Evolutionary conservation across 108 stramenopile genomes (phyloP), one percentile per base, ranked within the genome.

Genomic region (Cyclotella cryptica): DNA sequence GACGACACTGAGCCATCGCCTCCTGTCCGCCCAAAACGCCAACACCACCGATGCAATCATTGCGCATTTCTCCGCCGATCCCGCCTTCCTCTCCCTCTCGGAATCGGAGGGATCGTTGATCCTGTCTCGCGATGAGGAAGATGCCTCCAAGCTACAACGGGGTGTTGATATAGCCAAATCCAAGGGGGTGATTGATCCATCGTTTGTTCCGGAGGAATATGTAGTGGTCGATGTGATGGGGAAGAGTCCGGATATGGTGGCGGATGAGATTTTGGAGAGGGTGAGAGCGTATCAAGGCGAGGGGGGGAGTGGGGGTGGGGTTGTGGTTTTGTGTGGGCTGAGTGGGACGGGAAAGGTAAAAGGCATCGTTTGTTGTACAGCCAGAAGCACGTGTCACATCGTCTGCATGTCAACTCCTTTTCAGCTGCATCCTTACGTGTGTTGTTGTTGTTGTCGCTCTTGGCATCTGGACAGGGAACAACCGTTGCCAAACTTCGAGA

Each of bases 171-270:
- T 88, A 71, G 92, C 95, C 57, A 87, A 90, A 47, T 49, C n/a
- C n/a, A 93, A 93, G 85, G 92, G 92, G 3, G 93, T 93, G 17
- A 83, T 96, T 72, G 92, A 92, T 80, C 84, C 88, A 3, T 79
- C 89, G 52, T 91, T 78, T 69, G 84, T 90, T 1, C 87, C 93
- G 17, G 86, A 92, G 70, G 88, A 92, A 10, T 96, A 96, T 53
- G 77, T 90, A 19, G 41, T 49, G 0, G 78, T 96, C 29, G 96
- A 96, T 84, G 96, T 94, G 9, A 67, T 94, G 78, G 96, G 93
- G 41, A 94, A 94, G 79, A 88, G 86, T 54, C 92, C 96, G 0
- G 84, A 84, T 14, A 73, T 75, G 39, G 93, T 96, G 17, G 92
- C 91, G 10, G 83, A 88, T 42, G 82, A 84, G 17, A 94, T 96